phyloP scores from a whole-genome alignment of 1,284 basidiomycete species.

The Papiliotrema terrestris region DNA sequence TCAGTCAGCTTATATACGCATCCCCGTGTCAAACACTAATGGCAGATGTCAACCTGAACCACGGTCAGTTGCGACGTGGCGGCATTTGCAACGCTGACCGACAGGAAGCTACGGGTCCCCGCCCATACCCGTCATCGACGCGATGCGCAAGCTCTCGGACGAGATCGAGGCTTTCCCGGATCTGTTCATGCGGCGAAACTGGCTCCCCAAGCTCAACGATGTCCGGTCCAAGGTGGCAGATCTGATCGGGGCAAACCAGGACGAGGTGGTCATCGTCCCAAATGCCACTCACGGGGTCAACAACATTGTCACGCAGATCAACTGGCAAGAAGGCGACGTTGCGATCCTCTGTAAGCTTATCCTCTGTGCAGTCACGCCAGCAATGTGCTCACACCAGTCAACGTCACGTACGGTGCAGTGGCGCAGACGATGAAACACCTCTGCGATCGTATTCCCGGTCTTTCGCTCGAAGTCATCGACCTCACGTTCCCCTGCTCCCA shows the following conservation, averaged over 20 bases:
- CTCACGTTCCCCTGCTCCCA: conserved; percentile 65
- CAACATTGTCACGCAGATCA: conserved; percentile 63
- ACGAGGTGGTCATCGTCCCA: conserved; percentile 63
- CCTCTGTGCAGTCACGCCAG: background rate
- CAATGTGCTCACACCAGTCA: conserved; percentile 50
- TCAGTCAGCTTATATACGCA: conserved; percentile 20
- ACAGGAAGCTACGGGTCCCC: conserved; percentile 67
- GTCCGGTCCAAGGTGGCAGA: conserved; percentile 58
- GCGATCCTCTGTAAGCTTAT: conserved; percentile 52
- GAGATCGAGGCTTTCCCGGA: conserved; percentile 63
- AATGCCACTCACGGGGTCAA: conserved; percentile 67
- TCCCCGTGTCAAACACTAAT: conserved; percentile 5
- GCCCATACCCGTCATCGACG: conserved; percentile 60
- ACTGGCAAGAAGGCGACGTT: conserved; percentile 56
- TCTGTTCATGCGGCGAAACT: conserved; percentile 56
- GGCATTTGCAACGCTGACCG: background rate
- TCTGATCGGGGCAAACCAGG: conserved; percentile 58
- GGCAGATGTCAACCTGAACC: conserved; percentile 60
- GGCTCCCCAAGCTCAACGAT: conserved; percentile 49
- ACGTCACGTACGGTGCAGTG: conserved; percentile 65
- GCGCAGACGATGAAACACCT: conserved; percentile 59
- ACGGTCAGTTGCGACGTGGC: conserved; percentile 51
- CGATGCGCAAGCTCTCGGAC: conserved; percentile 52
- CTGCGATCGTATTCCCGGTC: conserved; percentile 58
- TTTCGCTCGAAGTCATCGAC: conserved; percentile 55